phyloP scores from a whole-genome alignment of 768 basidiomycete genomes.

The Strobilomyces confusus region DNA sequence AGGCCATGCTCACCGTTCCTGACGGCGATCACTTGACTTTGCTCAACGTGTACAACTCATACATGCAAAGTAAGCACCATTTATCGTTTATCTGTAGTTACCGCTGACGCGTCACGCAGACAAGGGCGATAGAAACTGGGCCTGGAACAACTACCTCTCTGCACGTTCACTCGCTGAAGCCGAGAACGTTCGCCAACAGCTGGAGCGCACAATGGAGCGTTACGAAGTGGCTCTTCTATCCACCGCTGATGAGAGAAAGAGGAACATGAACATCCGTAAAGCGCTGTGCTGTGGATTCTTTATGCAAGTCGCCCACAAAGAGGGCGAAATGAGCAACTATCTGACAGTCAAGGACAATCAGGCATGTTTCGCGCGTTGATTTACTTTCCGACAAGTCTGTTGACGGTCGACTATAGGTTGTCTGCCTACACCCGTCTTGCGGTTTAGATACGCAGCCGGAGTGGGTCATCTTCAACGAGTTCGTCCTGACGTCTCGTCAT shows the following conservation, averaged over 20 bases:
- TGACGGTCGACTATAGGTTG: conserved; percentile 11
- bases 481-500: conserved; percentile 82
- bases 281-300: conserved; percentile 92
- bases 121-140: conserved; percentile 78
- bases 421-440: conserved; percentile 68
- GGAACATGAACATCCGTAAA: conserved; percentile 71
- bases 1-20: conserved; percentile 82
- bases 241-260: conserved; percentile 62
- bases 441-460: conserved; percentile 85
- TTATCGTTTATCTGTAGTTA: background rate
- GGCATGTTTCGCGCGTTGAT: conserved; percentile 35
- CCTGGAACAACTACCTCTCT: conserved; percentile 87
- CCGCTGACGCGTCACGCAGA: conserved; percentile 40
- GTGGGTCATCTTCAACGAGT: conserved; percentile 94
- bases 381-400: background rate
- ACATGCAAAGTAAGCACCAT: conserved; percentile 63
- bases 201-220: conserved; percentile 88
- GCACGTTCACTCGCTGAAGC: conserved; percentile 81
- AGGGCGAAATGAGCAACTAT: conserved; percentile 86
- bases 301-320: conserved; percentile 97
- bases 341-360: conserved; percentile 95
- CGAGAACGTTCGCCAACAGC: conserved; percentile 87
- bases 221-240: conserved; percentile 77
- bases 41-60: conserved; percentile 94
- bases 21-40: conserved; percentile 96